Percentiles rank a stretch among this genome's conserved stretches.
These are phyloP conservation scores for Saccharomyces jurei DNA, from an alignment of 805 yeast species.

Conservation along the genomic window DNA sequence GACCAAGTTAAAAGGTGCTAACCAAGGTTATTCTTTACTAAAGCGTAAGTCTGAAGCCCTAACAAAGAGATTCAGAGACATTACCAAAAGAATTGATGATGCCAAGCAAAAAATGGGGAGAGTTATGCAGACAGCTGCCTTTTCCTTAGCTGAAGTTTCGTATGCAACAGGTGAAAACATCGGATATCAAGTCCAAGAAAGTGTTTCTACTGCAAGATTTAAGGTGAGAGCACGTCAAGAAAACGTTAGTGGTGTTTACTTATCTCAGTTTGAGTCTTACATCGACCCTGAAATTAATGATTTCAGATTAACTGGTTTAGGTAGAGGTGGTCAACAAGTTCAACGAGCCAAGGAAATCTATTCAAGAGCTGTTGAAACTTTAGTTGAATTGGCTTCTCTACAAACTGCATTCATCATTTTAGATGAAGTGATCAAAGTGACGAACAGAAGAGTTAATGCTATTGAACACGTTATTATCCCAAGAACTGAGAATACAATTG, in stretches of 20 bases:
- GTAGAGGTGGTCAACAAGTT: constrained; percentile 97
- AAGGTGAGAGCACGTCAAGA: constrained; percentile 88
- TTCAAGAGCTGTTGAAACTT: constrained; percentile 92
- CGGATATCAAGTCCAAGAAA: constrained; percentile 91
- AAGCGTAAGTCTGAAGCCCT: constrained; percentile 95
- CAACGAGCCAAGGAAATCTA: constrained; percentile 90
- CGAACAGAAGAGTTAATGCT: constrained; percentile 97
- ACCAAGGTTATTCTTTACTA: constrained; percentile 86
- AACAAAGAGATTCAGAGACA: constrained; percentile 92
- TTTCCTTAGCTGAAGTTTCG: constrained; percentile 92
- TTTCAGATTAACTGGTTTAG: constrained; percentile 92
- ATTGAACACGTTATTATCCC: constrained; percentile 97
- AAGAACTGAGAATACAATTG: constrained; percentile 91
- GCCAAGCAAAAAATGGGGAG: constrained; percentile 96
- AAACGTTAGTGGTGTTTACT: constrained; percentile 89
- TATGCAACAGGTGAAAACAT: constrained; percentile 97
- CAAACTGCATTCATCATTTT: constrained; percentile 94
- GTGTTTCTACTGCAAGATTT: constrained; percentile 84
- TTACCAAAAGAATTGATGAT: constrained; percentile 87
- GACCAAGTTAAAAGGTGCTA: constrained; percentile 92
- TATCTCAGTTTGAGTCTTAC: constrained; percentile 86
- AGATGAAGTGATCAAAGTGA: constrained; percentile 96
- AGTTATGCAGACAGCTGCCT: constrained; percentile 97
- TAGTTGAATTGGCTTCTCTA: constrained; percentile 89
- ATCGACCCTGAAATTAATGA: constrained; percentile 83